Evolutionary conservation across 2,329 filamentous ascomycete species (phyloP), one percentile per base, ranked within the genome.

Genomic region (Trichoderma breve): DNA sequence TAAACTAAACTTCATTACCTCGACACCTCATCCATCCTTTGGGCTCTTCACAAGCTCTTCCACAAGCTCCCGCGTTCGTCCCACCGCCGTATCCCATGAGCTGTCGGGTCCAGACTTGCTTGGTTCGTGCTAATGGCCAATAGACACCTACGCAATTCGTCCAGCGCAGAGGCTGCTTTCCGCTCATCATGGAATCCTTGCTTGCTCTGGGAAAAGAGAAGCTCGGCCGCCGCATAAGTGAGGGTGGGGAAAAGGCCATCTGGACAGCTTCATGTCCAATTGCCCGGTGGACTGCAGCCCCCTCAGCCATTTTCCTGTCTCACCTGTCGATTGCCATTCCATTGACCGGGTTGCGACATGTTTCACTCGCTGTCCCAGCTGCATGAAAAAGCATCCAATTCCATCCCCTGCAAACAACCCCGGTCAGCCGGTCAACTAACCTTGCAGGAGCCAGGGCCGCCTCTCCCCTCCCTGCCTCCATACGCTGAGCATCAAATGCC

Each of bases 361-460:
- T 69, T 69, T 69, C 66, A 69, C 66, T 69, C 36, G 55, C 66
- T 26, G 55, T 39, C 26, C 66, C 36, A 47, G 66, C 55, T 61
- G 66, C 55, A 69, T 69, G 66, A 69, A 61, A 53, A 69, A 69
- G 55, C 66, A 61, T 69, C 66, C 66, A 69, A 63, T 70, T 70
- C 68, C 43, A 39, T 62, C 24, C 67, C 68, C 60, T 70, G 68
- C 68, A 63, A 69, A 32, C 30, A 36, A 28, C 60, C 68, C 68
- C 28, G 53, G 67, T 70, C 67, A 70, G 51, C 57, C 58, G 58
- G 68, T 70, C 58, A 64, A 64, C 68, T 36, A 63, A 64, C 68
- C 57, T 62, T 64, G 68, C 68, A 70, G 58, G 43, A 64, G 58
- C 68, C 58, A 47, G 55, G 65, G 66, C 66, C 15, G 36, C 9